Evolutionary conservation across 1,139 yeast genomes (phyloP), one percentile per base, ranked within the genome.

Genomic region (Zygosaccharomyces pseudobailii): DNA sequence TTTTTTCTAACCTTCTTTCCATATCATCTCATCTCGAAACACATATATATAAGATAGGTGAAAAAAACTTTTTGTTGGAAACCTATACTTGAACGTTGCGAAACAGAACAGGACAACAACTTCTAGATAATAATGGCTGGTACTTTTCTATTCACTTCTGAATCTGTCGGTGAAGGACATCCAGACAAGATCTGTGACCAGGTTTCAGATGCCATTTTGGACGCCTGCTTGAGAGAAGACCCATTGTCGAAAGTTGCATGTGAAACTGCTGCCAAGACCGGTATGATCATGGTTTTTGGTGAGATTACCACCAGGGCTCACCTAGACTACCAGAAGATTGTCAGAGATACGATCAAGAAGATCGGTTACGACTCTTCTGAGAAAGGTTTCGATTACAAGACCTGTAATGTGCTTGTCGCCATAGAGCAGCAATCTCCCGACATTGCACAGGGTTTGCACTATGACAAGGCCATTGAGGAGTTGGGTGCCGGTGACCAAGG

Each of bases 401-500:
- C 99, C 63, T 92, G 98, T 82, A 92, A 92, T 74, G 97, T 92
- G 52, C 79, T 94, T 61, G 98, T 92, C 58, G 98, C 98, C 71
- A 89, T 92, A 72, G 99, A 92, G 79, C 97, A 92, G 76, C 98
- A 92, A 76, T 89, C 97, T 49, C 95, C 96, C 62, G 99, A 92
- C 75, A 92, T 92, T 65, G 98, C 98, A 56, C 97, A 92, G 77
- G 98, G 98, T 79, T 82, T 92, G 68, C 98, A 92, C 74, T 87
- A 86, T 75, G 97, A 92, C 72, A 81, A 89, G 76, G 94, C 96
- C 52, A 79, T 92, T 61, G 99, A 92, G 78, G 95, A 92, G 52
- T 83, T 92, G 68, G 99, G 98, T 72, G 98, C 99, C 59, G 99
- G 99, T 84, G 99, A 92, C 78, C 99, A 92, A 77, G 97, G 99